These are phyloP conservation scores for Cladosporium sp. DNA, from an alignment of 2,329 filamentous ascomycete genomes.

Conservation along the genomic window DNA sequence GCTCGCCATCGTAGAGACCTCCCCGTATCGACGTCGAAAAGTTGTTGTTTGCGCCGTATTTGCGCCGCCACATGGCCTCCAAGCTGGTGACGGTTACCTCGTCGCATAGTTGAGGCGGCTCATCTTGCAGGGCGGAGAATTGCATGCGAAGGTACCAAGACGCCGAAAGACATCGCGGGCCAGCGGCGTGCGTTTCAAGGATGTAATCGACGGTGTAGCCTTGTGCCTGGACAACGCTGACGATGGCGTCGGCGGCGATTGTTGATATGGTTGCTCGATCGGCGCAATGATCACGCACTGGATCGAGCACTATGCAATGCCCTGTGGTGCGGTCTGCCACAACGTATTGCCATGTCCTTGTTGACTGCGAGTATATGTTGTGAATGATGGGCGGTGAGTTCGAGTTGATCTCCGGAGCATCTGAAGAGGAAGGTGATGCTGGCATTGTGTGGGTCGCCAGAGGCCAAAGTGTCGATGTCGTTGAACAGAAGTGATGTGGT, in stretches of 20 bases:
- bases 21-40: slow-evolving; percentile 15
- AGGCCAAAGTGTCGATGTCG: not conserved
- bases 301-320: slow-evolving; percentile 16
- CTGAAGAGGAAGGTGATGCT: not conserved
- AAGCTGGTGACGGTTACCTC: slow-evolving; percentile 14
- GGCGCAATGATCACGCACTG: slow-evolving; percentile 17
- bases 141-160: slow-evolving; percentile 21
- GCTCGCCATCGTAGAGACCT: slow-evolving; percentile 14
- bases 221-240: not conserved
- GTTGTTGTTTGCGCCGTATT: slow-evolving; percentile 10
- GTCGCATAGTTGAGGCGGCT: slow-evolving; percentile 11
- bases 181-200: slow-evolving; percentile 13
- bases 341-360: slow-evolving; percentile 54
- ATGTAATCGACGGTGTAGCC: slow-evolving; percentile 19
- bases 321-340: slow-evolving; percentile 9
- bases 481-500: not conserved
- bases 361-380: slow-evolving; percentile 6
- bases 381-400: slow-evolving; percentile 8
- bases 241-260: slow-evolving; percentile 16
- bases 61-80: slow-evolving; percentile 16
- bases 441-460: not conserved
- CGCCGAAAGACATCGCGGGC: slow-evolving; percentile 6
- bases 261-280: slow-evolving; percentile 13
- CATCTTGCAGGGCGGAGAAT: slow-evolving; percentile 2
- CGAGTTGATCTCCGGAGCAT: not conserved